Conservation (phyloP, 768 basidiomycete genomes). For the Lepiota subincarnata region DNA sequence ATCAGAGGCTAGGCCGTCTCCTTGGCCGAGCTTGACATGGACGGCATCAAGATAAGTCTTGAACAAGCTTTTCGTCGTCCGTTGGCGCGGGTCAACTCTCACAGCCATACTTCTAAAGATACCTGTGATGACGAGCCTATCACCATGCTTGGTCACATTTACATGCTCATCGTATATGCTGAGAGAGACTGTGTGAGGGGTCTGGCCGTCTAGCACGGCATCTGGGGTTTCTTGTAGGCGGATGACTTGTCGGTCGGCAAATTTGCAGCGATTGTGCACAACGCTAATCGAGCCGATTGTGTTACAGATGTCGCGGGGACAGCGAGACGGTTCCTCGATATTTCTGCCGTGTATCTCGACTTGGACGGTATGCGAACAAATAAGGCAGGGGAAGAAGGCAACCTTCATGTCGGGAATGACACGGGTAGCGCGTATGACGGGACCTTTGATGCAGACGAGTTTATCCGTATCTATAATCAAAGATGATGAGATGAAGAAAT, state of each 20-base stretch:
- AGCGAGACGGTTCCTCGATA: slow-evolving; percentile 88
- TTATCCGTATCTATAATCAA: slow-evolving; percentile 88
- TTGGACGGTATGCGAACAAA: slow-evolving; percentile 95
- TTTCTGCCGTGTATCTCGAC: slow-evolving; percentile 98
- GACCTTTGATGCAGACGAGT: slow-evolving; percentile 91
- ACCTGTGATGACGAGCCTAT: slow-evolving; percentile 84
- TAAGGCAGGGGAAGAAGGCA: slow-evolving; percentile 96
- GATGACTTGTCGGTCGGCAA: slow-evolving; percentile 93
- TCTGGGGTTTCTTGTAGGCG: slow-evolving; percentile 97
- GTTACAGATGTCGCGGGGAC: slow-evolving; percentile 91
- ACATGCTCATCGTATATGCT: slow-evolving; percentile 99
- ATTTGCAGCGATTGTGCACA: slow-evolving; percentile 95
- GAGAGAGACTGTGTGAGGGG: slow-evolving; percentile 93
- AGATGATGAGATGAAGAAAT: neutral
- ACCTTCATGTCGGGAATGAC: slow-evolving; percentile 99
- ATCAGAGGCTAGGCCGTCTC: slow-evolving; percentile 72
- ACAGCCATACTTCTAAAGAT: slow-evolving; percentile 95
- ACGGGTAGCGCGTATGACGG: slow-evolving; percentile 95
- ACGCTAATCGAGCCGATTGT: slow-evolving; percentile 88
- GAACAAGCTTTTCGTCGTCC: slow-evolving; percentile 92
- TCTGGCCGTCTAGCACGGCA: slow-evolving; percentile 96
- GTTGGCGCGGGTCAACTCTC: slow-evolving; percentile 88
- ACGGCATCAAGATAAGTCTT: slow-evolving; percentile 97
- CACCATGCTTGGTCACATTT: slow-evolving; percentile 94
- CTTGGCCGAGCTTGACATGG: slow-evolving; percentile 60